Base-by-base conservation (phyloP, 2,329 filamentous ascomycete species). In the Xylariaceae sp. region DNA sequence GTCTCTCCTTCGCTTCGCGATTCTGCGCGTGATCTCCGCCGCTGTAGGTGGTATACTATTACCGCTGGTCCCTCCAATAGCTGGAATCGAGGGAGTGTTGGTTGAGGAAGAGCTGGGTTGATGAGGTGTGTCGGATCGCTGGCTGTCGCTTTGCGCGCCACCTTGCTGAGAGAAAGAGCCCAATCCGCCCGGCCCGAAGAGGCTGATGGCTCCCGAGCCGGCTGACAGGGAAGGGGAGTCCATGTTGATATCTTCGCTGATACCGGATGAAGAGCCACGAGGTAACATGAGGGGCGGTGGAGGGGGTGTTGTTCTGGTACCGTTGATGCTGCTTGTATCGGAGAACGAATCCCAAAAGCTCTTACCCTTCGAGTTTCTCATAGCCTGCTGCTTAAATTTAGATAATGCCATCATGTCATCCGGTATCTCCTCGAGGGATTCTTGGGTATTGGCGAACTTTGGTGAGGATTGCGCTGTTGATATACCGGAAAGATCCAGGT, bases 1-100 rank as follows among this genome's bases (percentile, higher is more conserved):
- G 51, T 96, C 92, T 45, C 90, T 79, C 19, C 89, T 80, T n/a
- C 92, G 83, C 64, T 92, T 93, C 64, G 87, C 84, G 42, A 89
- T 83, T 50, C 89, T 86, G 7, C 88, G 78, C 4, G 86, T 86
- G 40, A 92, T 80, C 57, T 93, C 87, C 10, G 85, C 81, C 1
- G 85, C 80, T 0, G 78, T 85, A 0, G 85, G 83, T 3, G 75
- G 72, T n/a, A 72, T 58, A 38, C 64, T 62, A n/a, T n/a, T n/a
- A n/a, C n/a, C n/a, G 14, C 64, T 61, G n/a, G 37, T 11, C 42
- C 60, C 60, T 53, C 61, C 58, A n/a, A n/a, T n/a, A n/a, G n/a
- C n/a, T n/a, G n/a, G n/a, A n/a, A n/a, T n/a, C 5, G 55, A 57
- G 3, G 56, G 55, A 7, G 60, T 58, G n/a, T n/a, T n/a, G n/a